Conservation (phyloP, 768 basidiomycete species). For the Boletus reticulatus region DNA sequence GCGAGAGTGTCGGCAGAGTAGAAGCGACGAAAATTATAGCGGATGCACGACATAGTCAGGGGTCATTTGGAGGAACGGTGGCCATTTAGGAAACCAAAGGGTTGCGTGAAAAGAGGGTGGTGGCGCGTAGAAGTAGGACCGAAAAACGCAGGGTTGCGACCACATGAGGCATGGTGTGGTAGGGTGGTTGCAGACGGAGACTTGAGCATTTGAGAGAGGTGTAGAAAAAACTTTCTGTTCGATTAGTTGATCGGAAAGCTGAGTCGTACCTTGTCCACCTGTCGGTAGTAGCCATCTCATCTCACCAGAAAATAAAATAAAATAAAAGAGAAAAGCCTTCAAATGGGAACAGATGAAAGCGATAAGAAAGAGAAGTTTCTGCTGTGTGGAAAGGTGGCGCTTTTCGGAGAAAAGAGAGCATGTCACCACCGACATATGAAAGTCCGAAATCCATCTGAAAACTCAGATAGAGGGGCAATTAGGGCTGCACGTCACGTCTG, state of each 20-base stretch:
- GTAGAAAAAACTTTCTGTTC: constrained; percentile 20
- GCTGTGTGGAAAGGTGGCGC: constrained; percentile 17
- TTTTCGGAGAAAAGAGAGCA: constrained; percentile 24
- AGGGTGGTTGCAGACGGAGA: constrained; percentile 13
- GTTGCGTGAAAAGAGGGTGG: constrained; percentile 7
- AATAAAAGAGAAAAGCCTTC: constrained; percentile 10
- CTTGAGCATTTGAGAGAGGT: constrained; percentile 2
- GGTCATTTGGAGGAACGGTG: background rate
- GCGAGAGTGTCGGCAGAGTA: background rate
- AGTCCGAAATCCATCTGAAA: constrained; percentile 31
- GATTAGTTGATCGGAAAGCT: constrained; percentile 9
- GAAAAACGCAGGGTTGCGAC: background rate
- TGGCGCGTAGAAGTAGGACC: background rate
- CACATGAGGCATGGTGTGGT: constrained; percentile 4
- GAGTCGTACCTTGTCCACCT: constrained; percentile 14
- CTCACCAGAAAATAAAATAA: constrained; percentile 8
- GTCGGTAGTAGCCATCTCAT: constrained; percentile 14
- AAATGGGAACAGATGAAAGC: constrained; percentile 19
- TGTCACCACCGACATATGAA: constrained; percentile 29
- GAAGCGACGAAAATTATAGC: background rate
- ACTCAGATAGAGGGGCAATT: constrained; percentile 26
- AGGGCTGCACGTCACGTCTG: constrained; percentile 20
- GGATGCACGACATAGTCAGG: background rate
- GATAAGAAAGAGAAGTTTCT: constrained; percentile 19
- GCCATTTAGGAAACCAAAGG: background rate